phyloP scores from a whole-genome alignment of 495 filamentous ascomycete genomes.

The Aspergillus conjunctus region DNA sequence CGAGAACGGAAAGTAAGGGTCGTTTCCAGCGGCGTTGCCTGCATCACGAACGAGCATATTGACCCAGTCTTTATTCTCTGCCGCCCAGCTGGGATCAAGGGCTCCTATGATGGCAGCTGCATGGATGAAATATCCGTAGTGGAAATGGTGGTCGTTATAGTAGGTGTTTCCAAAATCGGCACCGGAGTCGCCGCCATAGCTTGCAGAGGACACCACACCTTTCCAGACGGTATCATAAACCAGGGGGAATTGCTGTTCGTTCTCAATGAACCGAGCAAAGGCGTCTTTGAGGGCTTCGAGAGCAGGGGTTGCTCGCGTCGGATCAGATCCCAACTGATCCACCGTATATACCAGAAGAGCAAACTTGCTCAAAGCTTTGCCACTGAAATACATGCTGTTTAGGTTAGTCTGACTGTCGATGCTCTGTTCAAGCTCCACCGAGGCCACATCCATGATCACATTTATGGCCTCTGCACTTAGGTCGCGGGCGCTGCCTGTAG shows the following conservation, averaged over 20 bases:
- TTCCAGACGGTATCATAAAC: conserved; percentile 85
- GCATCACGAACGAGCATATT: conserved; percentile 77
- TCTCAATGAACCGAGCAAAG: conserved; percentile 75
- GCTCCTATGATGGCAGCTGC: conserved; percentile 82
- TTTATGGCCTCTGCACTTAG: conserved; percentile 55
- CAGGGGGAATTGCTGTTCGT: conserved; percentile 75
- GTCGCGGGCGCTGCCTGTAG: conserved; percentile 48
- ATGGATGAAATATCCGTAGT: conserved; percentile 86
- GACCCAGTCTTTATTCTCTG: conserved; percentile 73
- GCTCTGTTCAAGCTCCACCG: conserved; percentile 70
- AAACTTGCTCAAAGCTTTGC: conserved; percentile 91
- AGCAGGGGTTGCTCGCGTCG: conserved; percentile 59
- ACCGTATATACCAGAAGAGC: conserved; percentile 71
- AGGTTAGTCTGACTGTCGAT: conserved; percentile 70
- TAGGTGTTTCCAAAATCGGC: conserved; percentile 80
- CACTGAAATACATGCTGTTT: conserved; percentile 93
- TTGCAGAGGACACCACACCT: conserved; percentile 79
- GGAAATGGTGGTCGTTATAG: conserved; percentile 98
- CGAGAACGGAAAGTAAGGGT: conserved; percentile 82
- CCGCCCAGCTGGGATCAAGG: conserved; percentile 77
- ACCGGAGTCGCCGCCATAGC: conserved; percentile 74
- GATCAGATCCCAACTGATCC: conserved; percentile 64
- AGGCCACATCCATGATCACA: conserved; percentile 59
- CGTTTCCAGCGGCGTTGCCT: conserved; percentile 71
- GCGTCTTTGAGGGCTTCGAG: conserved; percentile 70